Percentiles rank a stretch among this genome's conserved stretches.
phyloP scores from a whole-genome alignment of 345 rosid genomes.

The Fremontodendron californicum region DNA sequence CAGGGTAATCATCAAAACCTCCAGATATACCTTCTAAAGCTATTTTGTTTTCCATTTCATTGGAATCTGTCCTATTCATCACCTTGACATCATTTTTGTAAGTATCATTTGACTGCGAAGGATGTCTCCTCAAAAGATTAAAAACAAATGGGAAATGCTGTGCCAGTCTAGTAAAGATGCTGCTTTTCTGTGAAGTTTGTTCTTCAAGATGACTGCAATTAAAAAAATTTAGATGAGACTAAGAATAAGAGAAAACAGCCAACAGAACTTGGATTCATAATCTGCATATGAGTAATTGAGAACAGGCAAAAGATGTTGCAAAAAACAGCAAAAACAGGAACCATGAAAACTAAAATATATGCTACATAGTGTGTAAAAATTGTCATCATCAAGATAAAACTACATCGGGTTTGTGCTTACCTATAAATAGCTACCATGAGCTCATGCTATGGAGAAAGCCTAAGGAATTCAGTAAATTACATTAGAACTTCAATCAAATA shows the following conservation, averaged over 20 bases:
- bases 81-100: slow-evolving; percentile 27
- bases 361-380: not conserved
- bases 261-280: slow-evolving; percentile 8
- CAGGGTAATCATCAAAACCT: slow-evolving; percentile 26
- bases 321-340: not conserved
- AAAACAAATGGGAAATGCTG: slow-evolving; percentile 58
- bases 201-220: slow-evolving; percentile 40
- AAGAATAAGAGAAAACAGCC: not conserved
- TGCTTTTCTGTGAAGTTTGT: slow-evolving; percentile 33
- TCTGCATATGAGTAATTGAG: not conserved
- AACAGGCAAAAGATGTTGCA: not conserved
- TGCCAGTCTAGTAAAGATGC: slow-evolving; percentile 63
- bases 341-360: not conserved
- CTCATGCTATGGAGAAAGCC: not conserved
- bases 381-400: not conserved
- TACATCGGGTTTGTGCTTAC: not conserved
- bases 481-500: not conserved
- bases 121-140: slow-evolving; percentile 43
- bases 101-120: slow-evolving; percentile 27
- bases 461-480: not conserved
- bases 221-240: slow-evolving; percentile 27
- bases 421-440: not conserved
- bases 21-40: slow-evolving; percentile 29
- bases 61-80: slow-evolving; percentile 13
- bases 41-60: slow-evolving; percentile 19